phyloP scores from a whole-genome alignment of 371 early-diverging fungal genomes.

The Neoconidiobolus thromboides region DNA sequence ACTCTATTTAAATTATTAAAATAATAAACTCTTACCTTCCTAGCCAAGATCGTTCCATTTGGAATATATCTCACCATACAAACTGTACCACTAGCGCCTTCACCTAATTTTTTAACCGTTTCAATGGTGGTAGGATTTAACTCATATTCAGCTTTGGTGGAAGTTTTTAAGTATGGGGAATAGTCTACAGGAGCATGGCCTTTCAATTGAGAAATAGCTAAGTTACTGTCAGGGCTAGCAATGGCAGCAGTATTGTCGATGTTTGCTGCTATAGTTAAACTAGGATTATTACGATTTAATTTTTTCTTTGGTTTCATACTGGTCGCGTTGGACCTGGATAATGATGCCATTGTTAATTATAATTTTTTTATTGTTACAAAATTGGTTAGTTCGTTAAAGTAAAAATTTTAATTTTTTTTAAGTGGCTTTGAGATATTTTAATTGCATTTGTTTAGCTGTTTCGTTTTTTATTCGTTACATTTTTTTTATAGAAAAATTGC shows the following conservation, averaged over 20 bases:
- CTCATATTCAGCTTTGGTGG: conserved; percentile 12
- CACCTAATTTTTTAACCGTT: conserved; percentile 52
- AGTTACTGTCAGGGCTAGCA: not conserved
- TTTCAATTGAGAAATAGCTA: conserved; percentile 2
- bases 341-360: not conserved
- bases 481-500: no score
- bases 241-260: not conserved
- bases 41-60: conserved; percentile 72
- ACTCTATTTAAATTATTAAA: no score
- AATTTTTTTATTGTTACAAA: no score
- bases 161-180: not conserved
- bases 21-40: conserved; percentile 38
- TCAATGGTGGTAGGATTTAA: conserved; percentile 35
- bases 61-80: conserved; percentile 63
- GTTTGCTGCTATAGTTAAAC: not conserved
- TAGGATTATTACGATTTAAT: not conserved
- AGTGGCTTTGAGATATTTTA: no score
- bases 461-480: no score
- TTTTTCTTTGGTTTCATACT: conserved; percentile 1
- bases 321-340: conserved; percentile 4
- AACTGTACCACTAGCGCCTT: conserved; percentile 90
- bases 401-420: no score
- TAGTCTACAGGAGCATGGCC: conserved; percentile 6
- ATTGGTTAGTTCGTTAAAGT: no score
- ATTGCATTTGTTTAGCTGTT: no score